phyloP scores from a whole-genome alignment of 2,329 filamentous ascomycete genomes.

The Elsinoe australis region DNA sequence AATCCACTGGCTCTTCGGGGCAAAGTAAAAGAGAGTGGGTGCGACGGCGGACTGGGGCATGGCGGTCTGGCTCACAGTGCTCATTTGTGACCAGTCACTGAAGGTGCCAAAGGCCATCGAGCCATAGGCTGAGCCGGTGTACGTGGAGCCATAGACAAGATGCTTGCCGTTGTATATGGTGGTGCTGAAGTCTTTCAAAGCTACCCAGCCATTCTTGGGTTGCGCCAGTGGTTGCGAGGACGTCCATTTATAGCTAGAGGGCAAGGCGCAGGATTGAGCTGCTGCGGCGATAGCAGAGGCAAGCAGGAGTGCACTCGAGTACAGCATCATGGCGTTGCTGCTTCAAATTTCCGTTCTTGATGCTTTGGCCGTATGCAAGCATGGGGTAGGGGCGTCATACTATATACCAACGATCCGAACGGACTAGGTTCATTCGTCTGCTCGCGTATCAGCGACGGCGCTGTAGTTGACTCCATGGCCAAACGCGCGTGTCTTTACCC shows the following conservation, averaged over 20 bases:
- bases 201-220: conserved; percentile 48
- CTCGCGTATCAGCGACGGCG: no score
- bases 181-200: conserved; percentile 57
- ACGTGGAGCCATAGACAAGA: conserved; percentile 52
- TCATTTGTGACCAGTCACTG: conserved; percentile 47
- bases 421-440: no score
- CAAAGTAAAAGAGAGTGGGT: conserved; percentile 57
- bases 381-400: no score
- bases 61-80: conserved; percentile 44
- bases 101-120: conserved; percentile 54
- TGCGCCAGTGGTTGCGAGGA: conserved; percentile 45
- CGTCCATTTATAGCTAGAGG: conserved; percentile 50
- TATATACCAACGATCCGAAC: no score
- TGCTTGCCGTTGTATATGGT: conserved; percentile 51
- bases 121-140: conserved; percentile 44
- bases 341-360: no score
- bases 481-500: no score
- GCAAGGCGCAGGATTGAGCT: conserved; percentile 41
- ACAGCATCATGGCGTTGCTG: conserved; percentile 3
- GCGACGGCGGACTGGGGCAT: conserved; percentile 47
- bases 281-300: conserved; percentile 16
- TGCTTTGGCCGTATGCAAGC: no score
- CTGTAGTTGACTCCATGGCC: no score
- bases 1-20: conserved; percentile 55
- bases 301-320: conserved; percentile 7